A percentile compares a stretch with the other conserved stretches of the same genome.
These are phyloP conservation scores for Andrographis paniculata DNA, from an alignment of 305 asterid genomes.

Conservation along the genomic window DNA sequence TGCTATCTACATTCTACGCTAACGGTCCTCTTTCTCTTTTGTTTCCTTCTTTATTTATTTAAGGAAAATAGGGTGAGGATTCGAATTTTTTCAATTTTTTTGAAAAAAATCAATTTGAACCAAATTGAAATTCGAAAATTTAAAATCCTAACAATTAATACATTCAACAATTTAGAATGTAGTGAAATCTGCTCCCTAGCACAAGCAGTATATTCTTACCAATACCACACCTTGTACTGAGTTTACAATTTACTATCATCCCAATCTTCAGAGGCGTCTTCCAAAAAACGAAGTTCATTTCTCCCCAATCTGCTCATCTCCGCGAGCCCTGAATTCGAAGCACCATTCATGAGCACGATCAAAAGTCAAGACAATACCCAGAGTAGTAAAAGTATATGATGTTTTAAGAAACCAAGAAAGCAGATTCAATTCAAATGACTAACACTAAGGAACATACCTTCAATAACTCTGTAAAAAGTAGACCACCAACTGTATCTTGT, in stretches of 20 bases:
- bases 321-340: slow-evolving; percentile 45
- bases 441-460: slow-evolving; percentile 34
- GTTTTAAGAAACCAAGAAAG: not conserved
- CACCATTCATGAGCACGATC: slow-evolving; percentile 12
- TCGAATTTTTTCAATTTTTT: no score
- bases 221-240: no score
- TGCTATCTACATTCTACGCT: no score
- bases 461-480: slow-evolving; percentile 46
- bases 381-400: not conserved
- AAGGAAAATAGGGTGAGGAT: no score
- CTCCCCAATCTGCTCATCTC: slow-evolving; percentile 49
- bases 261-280: slow-evolving; percentile 30
- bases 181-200: no score
- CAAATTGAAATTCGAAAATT: no score
- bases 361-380: slow-evolving; percentile 10
- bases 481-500: slow-evolving; percentile 63
- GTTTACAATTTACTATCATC: slow-evolving; percentile 22
- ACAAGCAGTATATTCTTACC: no score
- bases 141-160: no score
- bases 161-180: no score
- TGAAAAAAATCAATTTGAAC: no score
- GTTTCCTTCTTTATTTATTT: no score
- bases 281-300: slow-evolving; percentile 26
- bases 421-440: not conserved
- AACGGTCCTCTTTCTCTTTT: no score